Conservation (phyloP, 768 basidiomycete genomes). For the Naematelia aurantialba region DNA sequence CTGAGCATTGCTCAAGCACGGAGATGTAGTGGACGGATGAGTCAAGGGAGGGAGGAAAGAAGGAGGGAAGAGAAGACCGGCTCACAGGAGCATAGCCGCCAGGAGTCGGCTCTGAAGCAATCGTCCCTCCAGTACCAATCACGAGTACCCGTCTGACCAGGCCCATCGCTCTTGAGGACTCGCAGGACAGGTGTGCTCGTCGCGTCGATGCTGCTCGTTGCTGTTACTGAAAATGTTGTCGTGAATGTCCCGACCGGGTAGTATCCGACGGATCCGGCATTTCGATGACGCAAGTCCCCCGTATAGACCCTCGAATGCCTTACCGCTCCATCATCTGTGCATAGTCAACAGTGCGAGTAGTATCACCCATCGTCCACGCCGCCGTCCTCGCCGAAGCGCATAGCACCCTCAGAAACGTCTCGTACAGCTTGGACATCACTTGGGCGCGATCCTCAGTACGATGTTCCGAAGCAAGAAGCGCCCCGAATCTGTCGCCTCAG, state of each 20-base stretch:
- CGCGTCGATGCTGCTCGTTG: too few species aligned
- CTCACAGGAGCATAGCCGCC: constrained; percentile 36
- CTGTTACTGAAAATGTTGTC: too few species aligned
- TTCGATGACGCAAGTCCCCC: background rate
- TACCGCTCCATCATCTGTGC: background rate
- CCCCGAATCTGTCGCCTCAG: background rate
- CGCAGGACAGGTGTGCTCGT: too few species aligned
- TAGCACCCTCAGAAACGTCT: too few species aligned
- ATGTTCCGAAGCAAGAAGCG: background rate
- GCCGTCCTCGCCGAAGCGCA: too few species aligned
- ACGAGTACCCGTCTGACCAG: constrained; percentile 14
- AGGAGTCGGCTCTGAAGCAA: constrained; percentile 37
- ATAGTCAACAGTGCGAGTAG: background rate
- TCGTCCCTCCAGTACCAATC: constrained; percentile 45
- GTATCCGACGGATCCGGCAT: background rate
- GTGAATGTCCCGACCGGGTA: background rate
- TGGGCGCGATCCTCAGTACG: too few species aligned
- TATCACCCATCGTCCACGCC: too few species aligned
- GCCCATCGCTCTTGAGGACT: too few species aligned
- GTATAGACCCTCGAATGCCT: background rate
- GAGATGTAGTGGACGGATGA: too few species aligned
- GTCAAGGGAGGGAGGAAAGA: background rate
- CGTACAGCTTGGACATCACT: too few species aligned
- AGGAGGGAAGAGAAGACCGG: background rate
- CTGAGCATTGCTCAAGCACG: too few species aligned